Evolutionary conservation across 306 rosid species (phyloP).

Genomic region (Delonix regia): DNA sequence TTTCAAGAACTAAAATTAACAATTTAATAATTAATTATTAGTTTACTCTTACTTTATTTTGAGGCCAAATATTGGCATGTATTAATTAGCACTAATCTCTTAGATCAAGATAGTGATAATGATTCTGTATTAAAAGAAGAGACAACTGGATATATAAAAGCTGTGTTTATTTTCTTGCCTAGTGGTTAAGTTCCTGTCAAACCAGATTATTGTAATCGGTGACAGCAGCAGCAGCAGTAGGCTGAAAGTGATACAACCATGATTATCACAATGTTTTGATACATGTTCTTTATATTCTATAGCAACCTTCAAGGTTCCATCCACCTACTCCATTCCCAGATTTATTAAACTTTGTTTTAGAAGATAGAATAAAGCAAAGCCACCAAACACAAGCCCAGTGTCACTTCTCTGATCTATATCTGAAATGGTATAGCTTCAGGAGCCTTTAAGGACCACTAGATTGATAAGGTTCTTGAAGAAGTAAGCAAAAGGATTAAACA

Average conservation of each 20-base stretch:
- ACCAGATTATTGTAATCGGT: slow-evolving; percentile 1
- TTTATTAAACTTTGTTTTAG: slow-evolving; percentile 27
- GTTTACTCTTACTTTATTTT: no score
- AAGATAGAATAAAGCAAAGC: neutral
- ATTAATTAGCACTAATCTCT: slow-evolving; percentile 21
- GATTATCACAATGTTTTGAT: neutral
- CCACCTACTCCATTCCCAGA: slow-evolving; percentile 38
- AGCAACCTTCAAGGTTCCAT: slow-evolving; percentile 27
- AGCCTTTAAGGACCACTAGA: slow-evolving; percentile 35
- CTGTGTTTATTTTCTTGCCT: slow-evolving; percentile 8
- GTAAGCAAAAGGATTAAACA: slow-evolving; percentile 19
- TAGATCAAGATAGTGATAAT: slow-evolving; percentile 29
- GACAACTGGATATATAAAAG: neutral
- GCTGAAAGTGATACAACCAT: slow-evolving; percentile 45
- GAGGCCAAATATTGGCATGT: neutral
- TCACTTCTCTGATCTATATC: slow-evolving; percentile 18
- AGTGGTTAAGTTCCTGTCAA: slow-evolving; percentile 36
- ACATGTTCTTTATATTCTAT: slow-evolving; percentile 35
- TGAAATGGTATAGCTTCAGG: slow-evolving; percentile 38
- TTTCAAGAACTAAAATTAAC: no score
- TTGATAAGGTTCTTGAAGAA: slow-evolving; percentile 25
- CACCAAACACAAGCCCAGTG: slow-evolving; percentile 25
- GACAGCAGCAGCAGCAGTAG: slow-evolving; percentile 31
- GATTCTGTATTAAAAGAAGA: slow-evolving; percentile 25
- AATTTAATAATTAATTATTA: neutral